Evolutionary conservation across 139 green algal species (phyloP).

Genomic region (Auxenochlorella pyrenoidosa): DNA sequence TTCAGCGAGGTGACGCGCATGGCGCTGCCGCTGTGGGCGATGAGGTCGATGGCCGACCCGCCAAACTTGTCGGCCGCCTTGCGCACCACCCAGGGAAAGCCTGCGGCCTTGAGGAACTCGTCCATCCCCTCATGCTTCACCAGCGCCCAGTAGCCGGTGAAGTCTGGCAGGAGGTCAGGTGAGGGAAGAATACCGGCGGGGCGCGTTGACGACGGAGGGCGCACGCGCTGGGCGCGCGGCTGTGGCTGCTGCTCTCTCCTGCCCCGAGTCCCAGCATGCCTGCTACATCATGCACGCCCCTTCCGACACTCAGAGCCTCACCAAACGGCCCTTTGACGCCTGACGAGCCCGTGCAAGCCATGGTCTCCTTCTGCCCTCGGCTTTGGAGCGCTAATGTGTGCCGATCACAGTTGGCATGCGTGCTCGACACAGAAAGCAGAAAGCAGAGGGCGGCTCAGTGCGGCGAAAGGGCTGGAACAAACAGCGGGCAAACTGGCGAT

Average conservation of each 20-base stretch:
- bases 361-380: too few relatives aligned
- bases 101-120: constrained; percentile 41
- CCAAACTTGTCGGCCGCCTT: constrained; percentile 48
- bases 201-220: too few relatives aligned
- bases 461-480: too few relatives aligned
- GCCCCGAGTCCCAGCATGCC: too few relatives aligned
- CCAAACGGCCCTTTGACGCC: constrained; percentile 1
- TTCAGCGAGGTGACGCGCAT: constrained; percentile 52
- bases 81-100: constrained; percentile 52
- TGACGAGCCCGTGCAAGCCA: background rate
- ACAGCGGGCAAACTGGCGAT: too few relatives aligned
- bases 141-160: constrained; percentile 52
- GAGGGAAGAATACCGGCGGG: background rate
- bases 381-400: too few relatives aligned
- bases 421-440: too few relatives aligned
- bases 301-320: background rate
- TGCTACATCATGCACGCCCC: background rate
- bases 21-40: constrained; percentile 15
- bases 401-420: too few relatives aligned
- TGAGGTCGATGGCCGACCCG: constrained; percentile 32
- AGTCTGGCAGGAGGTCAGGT: constrained; percentile 12
- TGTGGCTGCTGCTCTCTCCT: background rate
- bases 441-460: too few relatives aligned
- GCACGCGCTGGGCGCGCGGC: too few relatives aligned
- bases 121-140: constrained; percentile 46